Base-by-base conservation (phyloP, 1,284 basidiomycete genomes). In the Coriolopsis trogii region DNA sequence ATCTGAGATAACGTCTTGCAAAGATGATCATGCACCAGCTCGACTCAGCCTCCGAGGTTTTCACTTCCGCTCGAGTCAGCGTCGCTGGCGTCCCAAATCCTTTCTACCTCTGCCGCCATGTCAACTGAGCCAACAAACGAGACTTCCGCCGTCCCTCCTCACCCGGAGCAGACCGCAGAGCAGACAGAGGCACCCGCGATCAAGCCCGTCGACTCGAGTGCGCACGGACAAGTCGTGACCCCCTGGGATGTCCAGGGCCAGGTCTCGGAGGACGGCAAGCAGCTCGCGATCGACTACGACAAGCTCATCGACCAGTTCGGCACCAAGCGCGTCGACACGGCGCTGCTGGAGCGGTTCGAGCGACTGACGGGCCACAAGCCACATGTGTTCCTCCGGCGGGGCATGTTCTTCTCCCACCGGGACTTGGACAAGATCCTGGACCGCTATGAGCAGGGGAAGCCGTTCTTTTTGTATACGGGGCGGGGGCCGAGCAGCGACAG, bases 241-340 rank as follows among this genome's bases (percentile, higher is more conserved):
- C 97, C 97, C 18, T 99, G 97, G 91, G 95, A 98, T 61, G 97
- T 99, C 6, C 90, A 97, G 65, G 97, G 96, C 39, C 91, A 88
- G 40, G 89, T 96, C 10, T 87, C 93, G 13, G 78, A 74, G 15
- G 93, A 98, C 64, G 97, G 97, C 47, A 89, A 92, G 67, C 91
- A 93, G 66, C 81, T 87, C 42, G 93, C 87, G 28, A 95, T 96
- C 68, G 93, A 99, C 76, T 99, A 99, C 65, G 92, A 97, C 73
- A 98, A 97, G 77, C 82, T 98, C 54, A 80, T 98, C 51, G 84
- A 86, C 64, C 91, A 98, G 67, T 99, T 99, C 65, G 97, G 97
- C 34, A 98, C 97, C 4, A 84, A 86, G 49, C 76, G 85, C 56
- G 81, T 99, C 62, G 88, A 95, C 60, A 69, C 76, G 13, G 86